Conservation (phyloP, 129 eudicot species). For the Oenanthe sinensis region DNA sequence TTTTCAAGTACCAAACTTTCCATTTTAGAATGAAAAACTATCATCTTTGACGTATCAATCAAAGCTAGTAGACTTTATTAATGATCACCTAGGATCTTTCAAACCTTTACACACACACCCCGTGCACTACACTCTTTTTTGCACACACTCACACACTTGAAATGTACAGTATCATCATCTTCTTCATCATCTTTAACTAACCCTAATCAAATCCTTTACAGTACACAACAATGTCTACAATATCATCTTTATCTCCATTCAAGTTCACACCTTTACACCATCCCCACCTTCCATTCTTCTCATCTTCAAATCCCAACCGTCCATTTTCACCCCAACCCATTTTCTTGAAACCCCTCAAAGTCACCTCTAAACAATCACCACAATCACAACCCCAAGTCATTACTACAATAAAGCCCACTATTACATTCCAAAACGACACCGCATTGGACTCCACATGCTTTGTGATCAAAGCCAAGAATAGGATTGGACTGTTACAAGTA, state of each 20-base stretch:
- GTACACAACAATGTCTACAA: conserved; percentile 1
- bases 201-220: background rate
- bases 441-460: conserved; percentile 22
- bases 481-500: conserved; percentile 24
- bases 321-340: conserved; percentile 10
- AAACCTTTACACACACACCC: conserved; percentile 1
- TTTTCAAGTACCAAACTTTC: background rate
- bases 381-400: background rate
- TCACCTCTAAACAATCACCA: conserved; percentile 3
- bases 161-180: background rate
- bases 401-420: conserved; percentile 4
- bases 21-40: background rate
- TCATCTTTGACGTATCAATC: no score
- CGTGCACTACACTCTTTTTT: background rate
- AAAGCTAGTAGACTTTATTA: conserved; percentile 23
- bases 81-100: conserved; percentile 2
- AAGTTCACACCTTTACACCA: background rate
- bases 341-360: conserved; percentile 1
- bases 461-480: conserved; percentile 29
- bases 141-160: background rate
- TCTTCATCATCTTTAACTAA: background rate
- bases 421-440: conserved; percentile 27
- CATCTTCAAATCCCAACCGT: conserved; percentile 9
- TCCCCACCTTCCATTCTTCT: background rate
- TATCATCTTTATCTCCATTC: background rate